Conservation (phyloP, 306 rosid species). For the Dryas drummondii region DNA sequence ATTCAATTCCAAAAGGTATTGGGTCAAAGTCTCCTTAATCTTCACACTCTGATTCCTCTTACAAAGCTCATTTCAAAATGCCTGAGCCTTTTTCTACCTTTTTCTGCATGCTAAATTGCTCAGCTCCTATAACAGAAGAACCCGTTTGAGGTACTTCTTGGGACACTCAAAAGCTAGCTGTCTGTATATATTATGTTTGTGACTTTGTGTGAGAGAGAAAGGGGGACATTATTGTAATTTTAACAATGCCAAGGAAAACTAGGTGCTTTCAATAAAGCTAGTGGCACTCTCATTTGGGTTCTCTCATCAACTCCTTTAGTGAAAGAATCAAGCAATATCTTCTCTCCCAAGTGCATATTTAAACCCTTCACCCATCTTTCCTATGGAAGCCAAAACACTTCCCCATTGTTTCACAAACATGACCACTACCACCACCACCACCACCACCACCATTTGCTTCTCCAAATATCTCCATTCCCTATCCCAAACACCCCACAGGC, state of each 20-base stretch:
- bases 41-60: constrained; percentile 42
- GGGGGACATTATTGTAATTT: constrained; percentile 23
- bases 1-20: constrained; percentile 48
- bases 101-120: constrained; percentile 19
- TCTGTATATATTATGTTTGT: not conserved
- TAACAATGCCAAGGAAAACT: constrained; percentile 21
- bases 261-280: constrained; percentile 37
- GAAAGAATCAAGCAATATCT: constrained; percentile 35
- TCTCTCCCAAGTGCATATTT: constrained; percentile 47
- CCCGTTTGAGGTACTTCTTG: constrained; percentile 21
- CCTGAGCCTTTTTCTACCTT: constrained; percentile 29
- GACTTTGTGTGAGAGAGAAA: not conserved
- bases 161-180: constrained; percentile 30
- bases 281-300: constrained; percentile 35
- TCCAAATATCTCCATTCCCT: constrained; percentile 63
- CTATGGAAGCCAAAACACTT: constrained; percentile 38
- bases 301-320: constrained; percentile 23
- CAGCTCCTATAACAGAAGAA: constrained; percentile 19
- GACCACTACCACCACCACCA: constrained; percentile 24
- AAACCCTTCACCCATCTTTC: constrained; percentile 40
- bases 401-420: constrained; percentile 28
- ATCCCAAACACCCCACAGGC: constrained; percentile 78
- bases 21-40: constrained; percentile 39
- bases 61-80: constrained; percentile 32
- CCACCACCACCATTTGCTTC: constrained; percentile 35